Evolutionary conservation across 2,329 filamentous ascomycete species (phyloP), one percentile per base, ranked within the genome.

Genomic region (Paramyrothecium sp.): DNA sequence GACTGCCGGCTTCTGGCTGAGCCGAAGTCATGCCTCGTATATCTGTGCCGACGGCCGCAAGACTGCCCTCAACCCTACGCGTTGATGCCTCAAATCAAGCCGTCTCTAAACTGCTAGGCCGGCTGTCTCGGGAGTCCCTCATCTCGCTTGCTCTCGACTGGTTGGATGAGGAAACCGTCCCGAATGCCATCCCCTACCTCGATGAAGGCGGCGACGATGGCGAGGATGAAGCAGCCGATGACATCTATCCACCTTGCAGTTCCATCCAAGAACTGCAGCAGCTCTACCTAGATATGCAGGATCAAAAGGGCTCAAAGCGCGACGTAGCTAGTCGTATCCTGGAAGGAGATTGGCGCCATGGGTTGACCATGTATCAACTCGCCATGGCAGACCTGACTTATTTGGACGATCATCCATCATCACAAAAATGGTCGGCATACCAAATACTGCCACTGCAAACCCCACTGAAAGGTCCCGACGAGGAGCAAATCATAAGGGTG

Each of bases 111-210:
- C 80, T 83, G 46, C 80, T 96, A 52, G 82, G 79, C 59, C 88
- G 87, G 55, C 81, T 96, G 19, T 89, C 90, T 2, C 87, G 91
- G 53, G 77, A 87, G 51, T 86, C 89, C 0, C 82, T 96, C 21
- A 75, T 95, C 23, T 84, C 86, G 0, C 81, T 96, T 10, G 89
- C 84, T 1, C 80, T 92, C 21, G 83, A 89, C 75, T 96, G 92
- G 92, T 85, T 96, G 3, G 84, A 89, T 57, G 84, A 88, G 52
- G 78, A 81, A 61, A 88, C 89, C 61, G 77, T 86, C 46, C 73
- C 81, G 81, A 67, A 81, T 89, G 50, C 78, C 68, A 60, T 71
- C 44, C 66, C 71, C 8, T 71, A 72, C 53, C 65, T 78, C 17
- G 54, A 68, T 67, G 58, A 58, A 63, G 49, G 58, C 19, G 62